Evolutionary conservation across 2,329 filamentous ascomycete species (phyloP).

Genomic region (Botrytis byssoidea): DNA sequence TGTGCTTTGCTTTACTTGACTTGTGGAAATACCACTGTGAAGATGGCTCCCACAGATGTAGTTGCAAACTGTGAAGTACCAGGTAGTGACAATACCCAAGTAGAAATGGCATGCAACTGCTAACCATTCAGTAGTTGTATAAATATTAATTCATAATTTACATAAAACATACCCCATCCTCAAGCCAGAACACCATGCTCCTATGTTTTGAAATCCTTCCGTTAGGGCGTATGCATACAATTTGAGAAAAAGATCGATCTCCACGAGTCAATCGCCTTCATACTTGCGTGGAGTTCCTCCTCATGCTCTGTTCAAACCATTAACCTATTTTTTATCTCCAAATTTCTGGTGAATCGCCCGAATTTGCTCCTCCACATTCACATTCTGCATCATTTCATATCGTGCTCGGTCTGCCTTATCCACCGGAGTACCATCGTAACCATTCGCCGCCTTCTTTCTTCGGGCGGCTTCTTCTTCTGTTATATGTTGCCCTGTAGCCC

Average conservation of each 20-base stretch:
- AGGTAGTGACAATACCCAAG: background rate
- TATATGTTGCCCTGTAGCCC: slow-evolving; percentile 63
- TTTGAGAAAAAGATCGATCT: background rate
- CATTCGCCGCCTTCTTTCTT: slow-evolving; percentile 69
- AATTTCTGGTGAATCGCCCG: slow-evolving; percentile 62
- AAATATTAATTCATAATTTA: slow-evolving; percentile 17
- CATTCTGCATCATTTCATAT: slow-evolving; percentile 58
- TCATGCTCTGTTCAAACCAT: background rate
- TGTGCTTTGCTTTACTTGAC: background rate
- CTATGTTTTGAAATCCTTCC: slow-evolving; percentile 12
- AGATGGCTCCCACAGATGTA: background rate
- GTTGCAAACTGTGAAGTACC: background rate
- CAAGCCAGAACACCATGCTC: slow-evolving; percentile 10
- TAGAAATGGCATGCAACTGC: background rate
- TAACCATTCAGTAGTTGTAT: slow-evolving; percentile 9
- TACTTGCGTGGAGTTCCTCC: background rate
- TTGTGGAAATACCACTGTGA: fast-evolving
- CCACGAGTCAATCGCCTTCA: background rate
- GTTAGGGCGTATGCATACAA: background rate
- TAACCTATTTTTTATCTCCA: slow-evolving; percentile 37
- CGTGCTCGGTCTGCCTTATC: slow-evolving; percentile 57
- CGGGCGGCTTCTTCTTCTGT: slow-evolving; percentile 71
- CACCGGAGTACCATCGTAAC: slow-evolving; percentile 61
- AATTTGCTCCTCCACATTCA: slow-evolving; percentile 86
- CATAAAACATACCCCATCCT: slow-evolving; percentile 21